Base-by-base conservation (phyloP, 495 filamentous ascomycete species). In the Xylaria curta region DNA sequence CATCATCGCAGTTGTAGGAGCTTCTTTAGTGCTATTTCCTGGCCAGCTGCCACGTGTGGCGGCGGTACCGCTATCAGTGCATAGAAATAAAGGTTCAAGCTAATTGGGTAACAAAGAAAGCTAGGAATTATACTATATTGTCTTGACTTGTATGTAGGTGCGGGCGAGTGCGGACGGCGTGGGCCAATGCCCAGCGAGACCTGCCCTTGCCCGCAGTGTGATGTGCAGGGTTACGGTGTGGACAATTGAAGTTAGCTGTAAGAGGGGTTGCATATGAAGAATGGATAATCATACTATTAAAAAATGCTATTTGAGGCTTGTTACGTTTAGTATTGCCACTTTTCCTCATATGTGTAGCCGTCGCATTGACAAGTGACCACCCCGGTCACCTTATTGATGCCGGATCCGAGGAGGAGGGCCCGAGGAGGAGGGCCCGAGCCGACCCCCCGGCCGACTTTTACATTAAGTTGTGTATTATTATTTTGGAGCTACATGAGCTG, bases 31-130 rank as follows among this genome's bases (percentile, higher is more conserved):
- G 12, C 51, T 56, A 28, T 56, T 17, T 26, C 24, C 26, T 21
- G 31, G n/a, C 28, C 5, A 60, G 38, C 58, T 38, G 58, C 58
- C 58, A 60, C 58, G 33, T 38, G 58, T 38, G 58, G 58, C 58
- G 28, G 28, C 28, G 17, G 33, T 21, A 24, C 51, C 56, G 56
- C 56, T 38, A 38, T 56, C 51, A 54, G 24, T 28, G 13, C 51
- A 13, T 56, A 56, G 53, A 31, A 56, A 31, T 31, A 54, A 54
- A 28, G 51, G 51, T 13, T 15, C 26, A 54, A 13, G 51, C 51
- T 54, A 54, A n/a, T n/a, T 49, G 44, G 44, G 44, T 19, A 49
- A 49, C 21, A 21, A 49, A 47, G 44, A 47, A 47, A 17, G 2
- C 51, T 26, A 26, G 21, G 51, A n/a, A 2, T n/a, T 21, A 21